Percentiles rank a stretch among this genome's conserved stretches.
Evolutionary conservation across 495 filamentous ascomycete species (phyloP).

Genomic region (Trichocladium antarcticum): DNA sequence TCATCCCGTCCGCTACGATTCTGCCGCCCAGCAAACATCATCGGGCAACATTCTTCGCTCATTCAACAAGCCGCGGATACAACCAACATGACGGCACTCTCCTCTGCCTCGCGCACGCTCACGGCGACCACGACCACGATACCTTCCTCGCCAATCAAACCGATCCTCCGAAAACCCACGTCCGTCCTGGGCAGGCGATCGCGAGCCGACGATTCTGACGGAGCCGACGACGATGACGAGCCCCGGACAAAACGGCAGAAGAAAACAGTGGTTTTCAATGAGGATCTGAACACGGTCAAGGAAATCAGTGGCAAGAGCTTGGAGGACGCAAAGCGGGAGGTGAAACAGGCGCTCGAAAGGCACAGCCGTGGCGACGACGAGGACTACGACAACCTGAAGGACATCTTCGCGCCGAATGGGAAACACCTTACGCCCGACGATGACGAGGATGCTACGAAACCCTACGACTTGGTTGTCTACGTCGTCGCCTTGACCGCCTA

Average conservation of each 20-base stretch:
- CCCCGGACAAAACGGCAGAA: constrained; percentile 46
- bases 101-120: constrained; percentile 19
- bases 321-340: constrained; percentile 57
- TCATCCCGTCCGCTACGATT: not conserved
- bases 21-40: not conserved
- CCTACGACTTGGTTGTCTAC: constrained; percentile 54
- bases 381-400: constrained; percentile 62
- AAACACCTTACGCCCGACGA: constrained; percentile 24
- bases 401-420: constrained; percentile 47
- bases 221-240: constrained; percentile 30
- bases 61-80: not conserved
- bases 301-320: constrained; percentile 37
- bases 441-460: constrained; percentile 16
- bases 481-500: constrained; percentile 67
- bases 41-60: not conserved
- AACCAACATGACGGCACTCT: constrained; percentile 21
- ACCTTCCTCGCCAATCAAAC: constrained; percentile 29
- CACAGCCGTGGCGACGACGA: constrained; percentile 57
- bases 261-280: constrained; percentile 59
- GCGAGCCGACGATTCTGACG: constrained; percentile 31
- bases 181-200: constrained; percentile 30
- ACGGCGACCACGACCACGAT: constrained; percentile 15
- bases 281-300: constrained; percentile 54
- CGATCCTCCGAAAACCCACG: constrained; percentile 34
- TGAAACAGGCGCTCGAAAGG: constrained; percentile 58